Evolutionary conservation across 345 rosid species (phyloP), one percentile per base, ranked within the genome.

Genomic region (Lenwebbia sp.): DNA sequence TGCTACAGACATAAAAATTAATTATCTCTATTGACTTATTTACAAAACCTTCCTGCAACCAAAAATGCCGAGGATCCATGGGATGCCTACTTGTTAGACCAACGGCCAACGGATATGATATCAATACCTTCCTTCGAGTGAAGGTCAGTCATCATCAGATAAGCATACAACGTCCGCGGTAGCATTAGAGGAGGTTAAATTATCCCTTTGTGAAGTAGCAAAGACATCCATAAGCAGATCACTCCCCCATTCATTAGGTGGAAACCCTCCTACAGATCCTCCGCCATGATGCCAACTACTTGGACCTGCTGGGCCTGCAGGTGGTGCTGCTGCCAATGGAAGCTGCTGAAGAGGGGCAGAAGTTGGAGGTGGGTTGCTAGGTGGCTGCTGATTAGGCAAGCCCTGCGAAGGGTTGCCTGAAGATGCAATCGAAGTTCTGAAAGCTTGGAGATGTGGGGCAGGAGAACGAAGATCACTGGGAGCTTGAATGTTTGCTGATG

Each of bases 381-480:
- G 62, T 37, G 47, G 14, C 81, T 70, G 81, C 81, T 40, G 22
- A 37, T 37, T 37, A 33, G 81, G 81, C 81, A 70, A 70, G 13
- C 81, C 81, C 81, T 70, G 47, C 47, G 9, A 70, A 37, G 26
- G 47, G 81, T 47, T 70, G 81, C 47, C 26, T 37, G 81, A 37
- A 41, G 81, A 70, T 70, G 47, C 60, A 83, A 62, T 12, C 10
- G 84, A 83, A 84, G 93, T 78, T 86, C 95, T 92, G 76, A 90
- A 89, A 82, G 86, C 88, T 49, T 90, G 94, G 85, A 93, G 50
- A 88, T 94, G 94, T 5, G 95, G 93, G 56, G 95, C 91, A 86
- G 92, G 94, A 75, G 92, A 89, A 82, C 92, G 91, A 70, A 70
- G 13, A 70, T 70, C 81, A 37, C 81, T 37, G 47, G 47, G 47